These are phyloP conservation scores for Akebia trifoliata DNA, from an alignment of 164 flowering plant genomes.

Conservation along the genomic window DNA sequence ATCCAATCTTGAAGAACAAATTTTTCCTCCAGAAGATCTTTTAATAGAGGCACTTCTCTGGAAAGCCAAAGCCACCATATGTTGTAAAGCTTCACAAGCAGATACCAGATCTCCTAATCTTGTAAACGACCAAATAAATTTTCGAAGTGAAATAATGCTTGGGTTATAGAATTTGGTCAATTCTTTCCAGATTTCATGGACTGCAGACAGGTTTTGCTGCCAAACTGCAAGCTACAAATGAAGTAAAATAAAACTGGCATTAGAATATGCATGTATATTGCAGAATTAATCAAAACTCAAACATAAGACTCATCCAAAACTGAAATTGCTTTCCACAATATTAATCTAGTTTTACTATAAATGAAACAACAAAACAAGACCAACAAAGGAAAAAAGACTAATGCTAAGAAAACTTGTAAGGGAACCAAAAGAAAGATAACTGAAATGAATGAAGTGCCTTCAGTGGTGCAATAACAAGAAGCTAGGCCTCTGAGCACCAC, in stretches of 20 bases:
- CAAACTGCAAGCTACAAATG: conserved; percentile 72
- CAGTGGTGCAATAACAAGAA: background rate
- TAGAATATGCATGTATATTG: too few relatives aligned
- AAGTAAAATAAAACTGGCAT: too few relatives aligned
- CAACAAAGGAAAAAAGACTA: background rate
- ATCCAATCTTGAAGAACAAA: conserved; percentile 40
- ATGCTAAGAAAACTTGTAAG: background rate
- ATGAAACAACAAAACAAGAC: background rate
- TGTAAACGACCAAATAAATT: conserved; percentile 65
- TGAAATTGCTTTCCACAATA: background rate
- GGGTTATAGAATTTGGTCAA: conserved; percentile 44
- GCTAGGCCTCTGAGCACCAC: conserved; percentile 7
- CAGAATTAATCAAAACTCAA: too few relatives aligned
- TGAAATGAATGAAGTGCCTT: background rate
- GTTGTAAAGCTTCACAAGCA: conserved; percentile 61
- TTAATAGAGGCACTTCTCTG: conserved; percentile 21
- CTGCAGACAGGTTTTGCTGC: conserved; percentile 55
- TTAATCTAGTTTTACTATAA: background rate
- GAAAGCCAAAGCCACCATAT: conserved; percentile 52
- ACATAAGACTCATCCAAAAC: background rate
- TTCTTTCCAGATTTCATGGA: conserved; percentile 64
- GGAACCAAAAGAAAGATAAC: background rate
- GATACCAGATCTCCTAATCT: conserved; percentile 59
- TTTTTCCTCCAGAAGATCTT: conserved; percentile 28
- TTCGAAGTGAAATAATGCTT: conserved; percentile 41